These are phyloP conservation scores for Rhodotorula sp. DNA, from an alignment of 1,284 basidiomycete species.

Conservation along the genomic window DNA sequence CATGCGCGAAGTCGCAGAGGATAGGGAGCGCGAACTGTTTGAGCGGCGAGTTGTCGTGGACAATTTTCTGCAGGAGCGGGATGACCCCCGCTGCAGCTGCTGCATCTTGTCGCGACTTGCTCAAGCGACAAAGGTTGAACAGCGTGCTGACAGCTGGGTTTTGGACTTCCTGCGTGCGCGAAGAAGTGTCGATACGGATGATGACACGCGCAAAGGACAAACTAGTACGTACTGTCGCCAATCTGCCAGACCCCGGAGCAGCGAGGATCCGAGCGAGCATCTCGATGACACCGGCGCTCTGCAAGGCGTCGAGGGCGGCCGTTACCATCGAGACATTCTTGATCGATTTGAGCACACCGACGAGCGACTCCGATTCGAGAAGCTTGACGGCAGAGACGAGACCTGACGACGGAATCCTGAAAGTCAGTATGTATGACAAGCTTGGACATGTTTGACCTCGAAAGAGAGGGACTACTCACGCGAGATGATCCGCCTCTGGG, in stretches of 20 bases:
- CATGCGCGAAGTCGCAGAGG: constrained; percentile 88
- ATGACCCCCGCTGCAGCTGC: constrained; percentile 93
- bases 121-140: constrained; percentile 90
- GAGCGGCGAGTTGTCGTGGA: constrained; percentile 80
- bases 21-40: constrained; percentile 97
- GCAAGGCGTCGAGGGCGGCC: constrained; percentile 82
- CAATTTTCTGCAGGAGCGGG: constrained; percentile 81
- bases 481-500: constrained; percentile 80
- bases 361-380: constrained; percentile 77
- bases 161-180: constrained; percentile 70
- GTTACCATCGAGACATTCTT: constrained; percentile 94
- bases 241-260: constrained; percentile 71
- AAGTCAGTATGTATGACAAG: too few species aligned
- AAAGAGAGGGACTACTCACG: constrained; percentile 57
- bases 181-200: too few species aligned
- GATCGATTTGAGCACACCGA: constrained; percentile 86
- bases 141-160: constrained; percentile 92
- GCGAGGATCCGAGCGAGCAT: constrained; percentile 79
- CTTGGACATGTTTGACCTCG: too few species aligned
- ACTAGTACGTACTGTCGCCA: constrained; percentile 63
- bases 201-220: constrained; percentile 40
- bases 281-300: constrained; percentile 93
- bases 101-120: constrained; percentile 91
- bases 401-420: constrained; percentile 50
- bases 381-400: constrained; percentile 77